Percentiles rank a stretch among this genome's conserved stretches.
Conservation (phyloP, 176 grass and related monocot genomes). For the Hordeum marinum region DNA sequence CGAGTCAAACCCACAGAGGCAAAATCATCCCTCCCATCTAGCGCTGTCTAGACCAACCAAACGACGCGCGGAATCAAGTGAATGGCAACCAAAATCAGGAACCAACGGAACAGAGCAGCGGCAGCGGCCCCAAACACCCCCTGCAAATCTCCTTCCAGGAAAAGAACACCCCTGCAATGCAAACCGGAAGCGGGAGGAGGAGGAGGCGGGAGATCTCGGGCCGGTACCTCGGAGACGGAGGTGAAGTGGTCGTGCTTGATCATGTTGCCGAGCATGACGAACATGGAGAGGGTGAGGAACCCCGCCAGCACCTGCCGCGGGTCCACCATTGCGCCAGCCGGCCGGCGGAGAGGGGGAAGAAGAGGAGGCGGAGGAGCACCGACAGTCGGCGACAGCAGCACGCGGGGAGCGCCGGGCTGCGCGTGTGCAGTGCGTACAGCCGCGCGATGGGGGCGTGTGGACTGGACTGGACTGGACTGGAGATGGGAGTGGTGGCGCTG, state of each 20-base stretch:
- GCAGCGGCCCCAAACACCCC: too few relatives aligned
- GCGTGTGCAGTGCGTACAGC: not conserved
- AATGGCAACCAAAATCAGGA: not conserved
- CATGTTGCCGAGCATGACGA: conserved; percentile 88
- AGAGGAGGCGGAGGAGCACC: not conserved
- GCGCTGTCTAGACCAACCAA: not conserved
- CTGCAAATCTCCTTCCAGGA: not conserved
- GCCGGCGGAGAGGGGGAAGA: not conserved
- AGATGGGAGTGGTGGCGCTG: not conserved
- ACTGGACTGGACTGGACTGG: not conserved
- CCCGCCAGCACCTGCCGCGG: conserved; percentile 70
- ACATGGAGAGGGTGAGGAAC: conserved; percentile 85
- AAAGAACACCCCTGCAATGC: not conserved
- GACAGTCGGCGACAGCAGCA: conserved; percentile 9
- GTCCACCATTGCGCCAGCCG: conserved; percentile 50
- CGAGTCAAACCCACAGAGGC: not conserved
- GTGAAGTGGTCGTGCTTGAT: conserved; percentile 79
- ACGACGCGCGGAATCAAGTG: not conserved
- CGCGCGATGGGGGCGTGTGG: not conserved
- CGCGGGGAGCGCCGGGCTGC: conserved; percentile 1
- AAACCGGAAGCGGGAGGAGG: not conserved
- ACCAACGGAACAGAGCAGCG: not conserved
- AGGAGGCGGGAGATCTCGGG: not conserved
- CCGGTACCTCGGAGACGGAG: conserved; percentile 23
- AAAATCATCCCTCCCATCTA: not conserved